These are phyloP conservation scores for Myriosclerotinia duriaeana DNA, from an alignment of 2,329 filamentous ascomycete genomes.

Conservation along the genomic window DNA sequence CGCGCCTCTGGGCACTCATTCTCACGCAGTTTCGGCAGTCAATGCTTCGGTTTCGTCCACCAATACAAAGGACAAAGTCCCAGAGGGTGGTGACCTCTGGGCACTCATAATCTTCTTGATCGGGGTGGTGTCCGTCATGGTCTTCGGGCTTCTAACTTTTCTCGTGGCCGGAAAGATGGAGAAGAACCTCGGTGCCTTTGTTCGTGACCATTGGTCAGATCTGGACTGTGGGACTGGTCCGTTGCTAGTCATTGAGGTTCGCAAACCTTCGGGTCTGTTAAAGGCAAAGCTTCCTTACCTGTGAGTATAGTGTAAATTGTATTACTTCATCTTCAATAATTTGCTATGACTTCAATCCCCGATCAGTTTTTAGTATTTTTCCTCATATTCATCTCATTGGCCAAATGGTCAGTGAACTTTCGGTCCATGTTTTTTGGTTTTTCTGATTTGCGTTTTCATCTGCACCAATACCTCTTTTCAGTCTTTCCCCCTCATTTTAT, in stretches of 20 bases:
- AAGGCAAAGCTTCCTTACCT: neutral
- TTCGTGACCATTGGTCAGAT: neutral
- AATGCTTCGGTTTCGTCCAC: neutral
- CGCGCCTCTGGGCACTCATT: neutral
- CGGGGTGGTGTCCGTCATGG: neutral
- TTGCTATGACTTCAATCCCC: neutral
- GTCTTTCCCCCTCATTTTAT: too few species aligned
- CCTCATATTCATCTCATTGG: too few species aligned
- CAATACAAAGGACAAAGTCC: neutral
- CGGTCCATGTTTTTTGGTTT: too few species aligned
- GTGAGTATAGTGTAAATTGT: neutral
- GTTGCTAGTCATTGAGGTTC: neutral
- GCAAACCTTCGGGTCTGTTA: neutral
- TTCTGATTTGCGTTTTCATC: too few species aligned
- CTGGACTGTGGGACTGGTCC: slow-evolving; percentile 3
- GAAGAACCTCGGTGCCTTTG: neutral
- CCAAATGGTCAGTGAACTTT: too few species aligned
- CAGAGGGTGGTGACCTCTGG: slow-evolving; percentile 10
- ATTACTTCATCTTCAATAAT: neutral
- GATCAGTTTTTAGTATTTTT: neutral
- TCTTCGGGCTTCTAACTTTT: neutral
- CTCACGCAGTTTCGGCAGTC: neutral
- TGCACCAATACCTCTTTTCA: too few species aligned
- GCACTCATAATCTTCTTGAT: slow-evolving; percentile 1
- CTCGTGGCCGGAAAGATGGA: neutral